Base-by-base conservation (phyloP, 306 rosid genomes). In the Argentina anserina region DNA sequence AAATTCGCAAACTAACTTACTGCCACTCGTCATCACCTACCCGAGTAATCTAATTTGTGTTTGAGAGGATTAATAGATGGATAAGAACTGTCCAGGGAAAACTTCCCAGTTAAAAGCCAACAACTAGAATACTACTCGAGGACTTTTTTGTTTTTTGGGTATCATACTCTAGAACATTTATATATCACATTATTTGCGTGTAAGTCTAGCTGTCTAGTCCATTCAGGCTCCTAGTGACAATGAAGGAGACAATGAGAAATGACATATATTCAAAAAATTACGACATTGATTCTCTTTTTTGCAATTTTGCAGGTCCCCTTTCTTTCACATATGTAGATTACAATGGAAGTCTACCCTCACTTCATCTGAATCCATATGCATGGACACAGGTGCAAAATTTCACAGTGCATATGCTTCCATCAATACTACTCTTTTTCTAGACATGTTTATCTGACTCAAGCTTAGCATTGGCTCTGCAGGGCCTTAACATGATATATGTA, bases 261-360 rank as follows among this genome's bases (percentile, higher is more conserved):
- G 23, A 34, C 34, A 7, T 21, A 61, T 33, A 34, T 23, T 18
- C n/a, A 46, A 15, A 15, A 29, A 31, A 3, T 28, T 26, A 9
- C 25, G 31, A 20, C 7, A 13, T 68, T 6, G 23, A 55, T 36
- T 71, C 15, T 52, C 37, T 25, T 23, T 23, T 17, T 26, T 5
- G 6, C 17, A 10, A 2, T 45, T 45, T 59, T 76, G 70, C 75
- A 77, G 81, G 81, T 62, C 81, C 81, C 20, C 28, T 70, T n/a
- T 9, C 56, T 47, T 70, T 77, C 45, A 63, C 47, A 46, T 70
- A 70, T 40, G 66, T 28, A 10, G 58, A 69, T 50, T 75, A 47
- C 67, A 75, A 75, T 49, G 79, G 79, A 15, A 75, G 73, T 43
- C 13, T 75, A 3, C 79, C 81, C 20, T 58, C 81, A 15, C 71